Evolutionary conservation across 495 filamentous ascomycete genomes (phyloP), one percentile per base, ranked within the genome.

Genomic region (Penicillium ochrochloron): DNA sequence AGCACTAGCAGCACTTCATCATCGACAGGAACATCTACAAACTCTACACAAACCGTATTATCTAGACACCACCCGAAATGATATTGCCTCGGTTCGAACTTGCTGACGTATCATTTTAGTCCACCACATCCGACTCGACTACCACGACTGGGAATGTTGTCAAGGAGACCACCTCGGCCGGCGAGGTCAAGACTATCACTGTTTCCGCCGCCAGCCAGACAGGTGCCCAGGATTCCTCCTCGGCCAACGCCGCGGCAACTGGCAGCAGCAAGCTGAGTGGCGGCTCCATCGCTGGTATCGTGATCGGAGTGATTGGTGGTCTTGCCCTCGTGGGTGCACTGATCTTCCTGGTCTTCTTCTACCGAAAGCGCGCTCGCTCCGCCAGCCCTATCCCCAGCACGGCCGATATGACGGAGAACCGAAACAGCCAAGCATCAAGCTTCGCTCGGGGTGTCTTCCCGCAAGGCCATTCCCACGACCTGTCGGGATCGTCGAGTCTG

Each of bases 151-250:
- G 59, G 8, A 70, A 57, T 2, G 54, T 77, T 21, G 82, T 79
- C 14, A 68, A 83, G 29, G 69, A 80, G 55, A 86, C 85, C 19
- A 73, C 82, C 25, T 79, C 79, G 9, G 80, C 81, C 3, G 72
- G 71, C 29, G 27, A 79, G 57, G 72, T 84, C 4, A 78, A 79
- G 65, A 88, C 86, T 2, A 72, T 88, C 37, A 88, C 84, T 1
- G 69, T 84, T 57, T 76, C 76, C 25, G 81, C 76, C 5, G 75
- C 84, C 0, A 60, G 62, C 21, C 59, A 81, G 7, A 80, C 78
- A 5, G 55, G 67, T 21, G 55, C 71, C 7, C 34, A 58, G 17
- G 64, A 59, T 57, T 37, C 66, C 0, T 55, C 57, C 12, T 64
- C 70, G 2, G 52, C 60, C 34, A 54, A 66, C 52, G 53, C 57